Evolutionary conservation across 441 rosid species (phyloP).

Genomic region (Eruca vesicaria): DNA sequence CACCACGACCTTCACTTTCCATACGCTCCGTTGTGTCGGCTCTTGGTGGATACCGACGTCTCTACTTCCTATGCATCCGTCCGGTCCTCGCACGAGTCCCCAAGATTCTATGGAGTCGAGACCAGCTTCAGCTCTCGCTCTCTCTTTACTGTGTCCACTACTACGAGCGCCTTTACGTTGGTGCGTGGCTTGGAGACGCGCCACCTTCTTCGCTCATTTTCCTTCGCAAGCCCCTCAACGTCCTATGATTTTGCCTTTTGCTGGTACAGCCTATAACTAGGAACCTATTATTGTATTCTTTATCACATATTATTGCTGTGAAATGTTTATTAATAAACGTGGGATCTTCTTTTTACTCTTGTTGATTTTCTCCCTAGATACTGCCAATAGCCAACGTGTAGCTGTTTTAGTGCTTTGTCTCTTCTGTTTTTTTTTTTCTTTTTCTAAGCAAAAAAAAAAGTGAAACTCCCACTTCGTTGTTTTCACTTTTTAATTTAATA

Average conservation of each 20-base stretch:
- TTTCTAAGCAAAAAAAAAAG: neutral
- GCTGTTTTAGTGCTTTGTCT: conserved; percentile 24
- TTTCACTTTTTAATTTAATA: neutral
- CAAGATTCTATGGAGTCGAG: conserved; percentile 45
- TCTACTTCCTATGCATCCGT: conserved; percentile 74
- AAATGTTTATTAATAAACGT: conserved; percentile 27
- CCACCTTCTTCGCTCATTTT: conserved; percentile 80
- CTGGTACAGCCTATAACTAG: no score
- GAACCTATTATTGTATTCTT: conserved; percentile 30
- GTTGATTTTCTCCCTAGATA: neutral
- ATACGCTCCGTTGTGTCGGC: conserved; percentile 74
- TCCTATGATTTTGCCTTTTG: conserved; percentile 28
- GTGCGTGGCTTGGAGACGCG: conserved; percentile 38
- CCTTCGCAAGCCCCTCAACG: conserved; percentile 74
- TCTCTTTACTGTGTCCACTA: conserved; percentile 79
- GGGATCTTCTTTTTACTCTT: neutral
- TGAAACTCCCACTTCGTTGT: neutral
- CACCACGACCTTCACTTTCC: conserved; percentile 58
- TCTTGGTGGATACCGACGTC: conserved; percentile 84
- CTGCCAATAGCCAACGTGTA: conserved; percentile 13
- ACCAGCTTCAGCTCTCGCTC: conserved; percentile 75
- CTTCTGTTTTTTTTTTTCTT: neutral
- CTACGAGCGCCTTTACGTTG: conserved; percentile 58
- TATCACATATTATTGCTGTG: neutral
- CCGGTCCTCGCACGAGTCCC: conserved; percentile 58